phyloP scores from a whole-genome alignment of 495 filamentous ascomycete genomes.

The Parathielavia hyrcaniae region DNA sequence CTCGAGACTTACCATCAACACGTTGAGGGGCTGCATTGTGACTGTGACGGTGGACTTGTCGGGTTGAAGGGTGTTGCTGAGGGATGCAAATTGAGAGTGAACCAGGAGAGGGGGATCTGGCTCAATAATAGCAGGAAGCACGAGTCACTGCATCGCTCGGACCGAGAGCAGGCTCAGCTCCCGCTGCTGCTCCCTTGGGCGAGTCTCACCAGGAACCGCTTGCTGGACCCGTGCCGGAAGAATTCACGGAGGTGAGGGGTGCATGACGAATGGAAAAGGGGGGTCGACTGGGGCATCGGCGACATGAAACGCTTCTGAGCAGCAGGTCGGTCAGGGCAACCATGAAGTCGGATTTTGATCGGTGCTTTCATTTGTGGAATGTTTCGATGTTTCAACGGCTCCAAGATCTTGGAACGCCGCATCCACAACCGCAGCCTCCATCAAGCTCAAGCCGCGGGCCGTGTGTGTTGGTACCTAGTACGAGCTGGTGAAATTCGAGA shows the following conservation, averaged over 20 bases:
- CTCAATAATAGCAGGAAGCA: slow-evolving; percentile 1
- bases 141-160: neutral
- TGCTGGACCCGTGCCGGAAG: slow-evolving; percentile 6
- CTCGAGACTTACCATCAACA: slow-evolving; percentile 65
- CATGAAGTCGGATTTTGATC: neutral
- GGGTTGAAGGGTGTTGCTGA: neutral
- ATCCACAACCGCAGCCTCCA: neutral
- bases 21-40: slow-evolving; percentile 70
- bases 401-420: neutral
- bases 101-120: neutral
- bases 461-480: too few species aligned
- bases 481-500: neutral
- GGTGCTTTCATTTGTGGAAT: slow-evolving; percentile 10
- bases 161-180: neutral
- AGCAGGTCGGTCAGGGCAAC: neutral
- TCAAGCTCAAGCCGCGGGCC: neutral
- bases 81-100: neutral
- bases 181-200: neutral
- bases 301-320: neutral
- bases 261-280: neutral
- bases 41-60: neutral
- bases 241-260: slow-evolving; percentile 15
- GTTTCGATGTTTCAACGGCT: neutral
- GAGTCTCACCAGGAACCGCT: slow-evolving; percentile 1
- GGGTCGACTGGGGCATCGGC: slow-evolving; percentile 15